Percentiles rank a stretch among this genome's conserved stretches.
phyloP scores from a whole-genome alignment of 371 early-diverging fungal species.

The Dentiscutata heterogama region DNA sequence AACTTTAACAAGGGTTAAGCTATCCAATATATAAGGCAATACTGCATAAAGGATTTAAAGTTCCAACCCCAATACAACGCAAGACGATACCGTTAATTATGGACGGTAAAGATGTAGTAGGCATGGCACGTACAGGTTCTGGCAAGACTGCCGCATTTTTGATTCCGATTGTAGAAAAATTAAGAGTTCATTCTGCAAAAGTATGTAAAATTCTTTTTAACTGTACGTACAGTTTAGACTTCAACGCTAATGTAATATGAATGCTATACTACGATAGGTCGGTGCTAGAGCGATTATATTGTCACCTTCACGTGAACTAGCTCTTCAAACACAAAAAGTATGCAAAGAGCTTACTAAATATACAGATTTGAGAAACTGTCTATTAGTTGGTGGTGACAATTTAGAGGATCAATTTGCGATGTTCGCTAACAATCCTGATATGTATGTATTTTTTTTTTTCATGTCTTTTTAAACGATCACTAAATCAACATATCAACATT shows the following conservation, averaged over 20 bases:
- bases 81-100: conserved; percentile 94
- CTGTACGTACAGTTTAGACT: not conserved
- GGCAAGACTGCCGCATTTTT: conserved; percentile 99
- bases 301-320: conserved; percentile 96
- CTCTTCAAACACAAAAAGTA: conserved; percentile 96
- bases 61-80: conserved; percentile 99
- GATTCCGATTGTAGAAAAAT: conserved; percentile 92
- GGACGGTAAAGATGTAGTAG: conserved; percentile 94
- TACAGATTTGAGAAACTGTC: conserved; percentile 89
- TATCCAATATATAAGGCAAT: conserved; percentile 87
- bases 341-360: conserved; percentile 89
- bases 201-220: conserved; percentile 48
- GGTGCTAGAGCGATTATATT: conserved; percentile 91
- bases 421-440: conserved; percentile 95
- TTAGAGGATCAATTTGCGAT: conserved; percentile 93
- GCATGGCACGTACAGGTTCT: conserved; percentile 98
- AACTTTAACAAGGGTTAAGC: conserved; percentile 69
- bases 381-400: conserved; percentile 97
- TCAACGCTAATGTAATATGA: not conserved
- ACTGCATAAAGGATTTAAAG: conserved; percentile 91
- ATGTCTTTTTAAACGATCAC: not conserved
- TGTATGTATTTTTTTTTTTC: conserved; percentile 57
- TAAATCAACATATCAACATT: not conserved
- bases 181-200: conserved; percentile 90
- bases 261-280: conserved; percentile 50